These are phyloP conservation scores for Ustilago bromivora DNA, from an alignment of 1,284 basidiomycete species.

Conservation along the genomic window DNA sequence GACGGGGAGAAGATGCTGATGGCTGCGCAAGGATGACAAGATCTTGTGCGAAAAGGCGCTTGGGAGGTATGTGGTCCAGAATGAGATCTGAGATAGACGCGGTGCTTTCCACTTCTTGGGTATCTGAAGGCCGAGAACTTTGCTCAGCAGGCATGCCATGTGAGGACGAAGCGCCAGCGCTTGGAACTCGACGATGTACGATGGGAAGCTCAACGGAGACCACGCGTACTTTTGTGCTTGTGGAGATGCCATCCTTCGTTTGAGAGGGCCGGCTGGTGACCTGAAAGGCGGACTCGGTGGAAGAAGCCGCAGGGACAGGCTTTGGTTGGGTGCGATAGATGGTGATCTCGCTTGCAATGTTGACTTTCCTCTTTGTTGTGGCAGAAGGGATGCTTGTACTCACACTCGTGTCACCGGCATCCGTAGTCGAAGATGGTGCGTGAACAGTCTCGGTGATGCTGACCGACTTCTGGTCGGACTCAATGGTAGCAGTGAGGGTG, in stretches of 20 bases:
- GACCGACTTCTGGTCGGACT: conserved; percentile 21
- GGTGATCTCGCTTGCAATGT: conserved; percentile 31
- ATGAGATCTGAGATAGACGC: conserved; percentile 19
- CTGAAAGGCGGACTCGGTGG: conserved; percentile 10
- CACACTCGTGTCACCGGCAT: background rate
- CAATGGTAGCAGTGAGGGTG: conserved; percentile 32
- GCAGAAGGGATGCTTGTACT: background rate
- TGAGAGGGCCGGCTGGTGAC: conserved; percentile 19
- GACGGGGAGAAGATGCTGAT: conserved; percentile 1
- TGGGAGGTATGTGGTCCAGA: conserved; percentile 13
- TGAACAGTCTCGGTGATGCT: conserved; percentile 31
- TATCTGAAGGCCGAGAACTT: background rate
- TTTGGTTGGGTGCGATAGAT: conserved; percentile 33
- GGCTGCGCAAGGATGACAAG: conserved; percentile 18
- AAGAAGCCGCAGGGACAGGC: background rate
- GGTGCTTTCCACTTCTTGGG: background rate
- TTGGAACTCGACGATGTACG: conserved; percentile 13
- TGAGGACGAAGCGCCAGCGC: background rate
- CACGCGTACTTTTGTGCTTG: conserved; percentile 33
- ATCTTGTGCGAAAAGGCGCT: conserved; percentile 24
- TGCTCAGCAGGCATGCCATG: background rate
- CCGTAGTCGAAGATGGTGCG: background rate
- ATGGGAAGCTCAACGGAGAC: conserved; percentile 34
- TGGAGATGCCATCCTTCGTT: conserved; percentile 6
- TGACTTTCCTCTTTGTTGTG: conserved; percentile 19